Evolutionary conservation across 805 yeast genomes (phyloP).

Genomic region (Cephaloascus albidus): DNA sequence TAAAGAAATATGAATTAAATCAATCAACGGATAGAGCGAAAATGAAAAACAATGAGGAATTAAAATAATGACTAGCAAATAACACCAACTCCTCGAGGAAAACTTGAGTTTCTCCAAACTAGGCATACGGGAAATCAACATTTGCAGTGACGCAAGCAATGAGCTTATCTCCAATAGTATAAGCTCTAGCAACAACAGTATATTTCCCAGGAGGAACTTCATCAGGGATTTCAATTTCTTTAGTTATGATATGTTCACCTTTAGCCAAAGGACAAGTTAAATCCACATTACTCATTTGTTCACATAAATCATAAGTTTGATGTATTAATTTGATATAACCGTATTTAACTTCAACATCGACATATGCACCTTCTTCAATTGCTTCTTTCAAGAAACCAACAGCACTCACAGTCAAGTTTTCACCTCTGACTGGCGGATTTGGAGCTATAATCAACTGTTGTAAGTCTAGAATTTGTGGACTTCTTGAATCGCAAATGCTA

Average conservation of each 20-base stretch:
- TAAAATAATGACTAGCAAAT: no score
- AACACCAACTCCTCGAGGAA: no score
- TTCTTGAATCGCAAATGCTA: slow-evolving; percentile 58
- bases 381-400: slow-evolving; percentile 47
- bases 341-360: slow-evolving; percentile 86
- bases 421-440: slow-evolving; percentile 86
- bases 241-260: slow-evolving; percentile 60
- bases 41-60: no score
- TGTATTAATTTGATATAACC: slow-evolving; percentile 85
- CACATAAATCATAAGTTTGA: slow-evolving; percentile 91
- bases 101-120: no score
- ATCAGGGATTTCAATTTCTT: slow-evolving; percentile 74
- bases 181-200: slow-evolving; percentile 81
- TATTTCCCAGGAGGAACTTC: slow-evolving; percentile 96
- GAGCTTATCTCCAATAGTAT: slow-evolving; percentile 70
- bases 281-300: slow-evolving; percentile 74
- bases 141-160: slow-evolving; percentile 79
- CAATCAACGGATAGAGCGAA: no score
- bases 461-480: slow-evolving; percentile 56
- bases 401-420: slow-evolving; percentile 72
- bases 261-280: slow-evolving; percentile 72
- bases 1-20: no score
- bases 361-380: slow-evolving; percentile 81
- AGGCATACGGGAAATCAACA: slow-evolving; percentile 55
- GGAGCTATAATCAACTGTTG: slow-evolving; percentile 57